phyloP scores from a whole-genome alignment of 352 stramenopile species.

The Globisporangium nagaii region DNA sequence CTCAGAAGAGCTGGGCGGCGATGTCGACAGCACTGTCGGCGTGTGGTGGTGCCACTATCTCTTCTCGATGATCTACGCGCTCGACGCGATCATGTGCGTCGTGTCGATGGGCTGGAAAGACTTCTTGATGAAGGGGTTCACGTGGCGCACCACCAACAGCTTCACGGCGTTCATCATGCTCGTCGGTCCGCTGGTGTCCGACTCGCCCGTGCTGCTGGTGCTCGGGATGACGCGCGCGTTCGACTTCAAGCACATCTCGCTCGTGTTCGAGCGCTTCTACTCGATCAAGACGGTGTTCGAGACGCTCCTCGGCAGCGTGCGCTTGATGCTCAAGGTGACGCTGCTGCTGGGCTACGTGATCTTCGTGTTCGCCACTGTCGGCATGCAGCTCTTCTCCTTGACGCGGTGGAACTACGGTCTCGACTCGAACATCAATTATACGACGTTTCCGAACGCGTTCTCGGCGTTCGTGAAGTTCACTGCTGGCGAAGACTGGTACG shows the following conservation, averaged over 20 bases:
- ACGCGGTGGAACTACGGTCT: slow-evolving; percentile 75
- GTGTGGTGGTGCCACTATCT: slow-evolving; percentile 81
- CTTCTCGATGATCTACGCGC: slow-evolving; percentile 72
- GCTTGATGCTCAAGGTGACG: slow-evolving; percentile 74
- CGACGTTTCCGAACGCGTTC: slow-evolving; percentile 74
- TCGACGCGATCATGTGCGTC: slow-evolving; percentile 63
- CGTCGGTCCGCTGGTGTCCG: slow-evolving; percentile 49
- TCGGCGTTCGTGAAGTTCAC: slow-evolving; percentile 78
- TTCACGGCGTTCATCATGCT: slow-evolving; percentile 76
- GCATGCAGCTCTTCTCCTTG: slow-evolving; percentile 77
- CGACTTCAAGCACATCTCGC: slow-evolving; percentile 79
- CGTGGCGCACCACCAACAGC: slow-evolving; percentile 70
- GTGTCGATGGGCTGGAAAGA: slow-evolving; percentile 73
- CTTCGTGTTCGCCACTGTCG: slow-evolving; percentile 79
- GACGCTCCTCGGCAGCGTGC: slow-evolving; percentile 61
- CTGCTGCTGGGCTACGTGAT: slow-evolving; percentile 73
- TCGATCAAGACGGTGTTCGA: slow-evolving; percentile 70
- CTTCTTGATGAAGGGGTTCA: slow-evolving; percentile 83
- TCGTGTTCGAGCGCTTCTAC: slow-evolving; percentile 65
- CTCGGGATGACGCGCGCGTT: slow-evolving; percentile 74
- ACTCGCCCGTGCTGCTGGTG: slow-evolving; percentile 63
- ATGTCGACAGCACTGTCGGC: slow-evolving; percentile 14
- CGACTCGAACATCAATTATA: slow-evolving; percentile 64
- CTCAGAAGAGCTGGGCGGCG: slow-evolving; percentile 25
- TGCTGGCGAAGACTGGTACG: slow-evolving; percentile 80